Evolutionary conservation across 345 rosid species (phyloP).

Genomic region (Bruguiera parviflora): DNA sequence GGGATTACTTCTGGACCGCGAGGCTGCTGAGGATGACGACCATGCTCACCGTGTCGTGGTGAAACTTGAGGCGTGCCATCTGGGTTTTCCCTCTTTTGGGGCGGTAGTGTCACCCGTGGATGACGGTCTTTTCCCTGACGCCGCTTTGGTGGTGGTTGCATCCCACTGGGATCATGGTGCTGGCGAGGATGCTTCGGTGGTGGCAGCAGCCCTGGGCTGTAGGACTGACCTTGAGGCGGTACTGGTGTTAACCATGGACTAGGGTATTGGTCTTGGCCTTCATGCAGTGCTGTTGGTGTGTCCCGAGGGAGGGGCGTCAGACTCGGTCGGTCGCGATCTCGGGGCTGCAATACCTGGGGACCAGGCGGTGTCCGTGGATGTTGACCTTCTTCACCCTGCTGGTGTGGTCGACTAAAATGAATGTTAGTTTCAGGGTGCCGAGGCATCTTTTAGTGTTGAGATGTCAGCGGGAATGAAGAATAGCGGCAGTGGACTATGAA

Average conservation of each 20-base stretch:
- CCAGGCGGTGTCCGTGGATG: background rate
- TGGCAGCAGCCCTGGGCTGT: background rate
- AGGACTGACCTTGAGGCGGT: no score
- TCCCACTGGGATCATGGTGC: background rate
- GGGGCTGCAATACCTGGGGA: background rate
- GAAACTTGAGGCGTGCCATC: background rate
- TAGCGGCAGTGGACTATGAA: conserved; percentile 4
- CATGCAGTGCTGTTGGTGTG: background rate
- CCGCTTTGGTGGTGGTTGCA: background rate
- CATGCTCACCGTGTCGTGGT: background rate
- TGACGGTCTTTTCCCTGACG: background rate
- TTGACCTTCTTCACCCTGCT: conserved; percentile 18
- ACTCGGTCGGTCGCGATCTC: background rate
- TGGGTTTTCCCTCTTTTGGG: background rate
- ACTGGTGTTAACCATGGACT: no score
- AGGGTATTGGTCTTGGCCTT: background rate
- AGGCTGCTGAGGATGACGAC: conserved; percentile 13
- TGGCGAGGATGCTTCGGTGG: conserved; percentile 9
- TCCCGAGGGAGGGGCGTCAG: conserved; percentile 14
- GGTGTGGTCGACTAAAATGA: conserved; percentile 25
- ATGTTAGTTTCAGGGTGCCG: conserved; percentile 59
- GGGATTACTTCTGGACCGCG: conserved; percentile 7
- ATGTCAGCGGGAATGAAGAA: conserved; percentile 5
- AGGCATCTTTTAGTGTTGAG: conserved; percentile 31
- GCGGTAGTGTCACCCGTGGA: background rate